phyloP scores from a whole-genome alignment of 2,329 filamentous ascomycete genomes.

The Verticillium longisporum region DNA sequence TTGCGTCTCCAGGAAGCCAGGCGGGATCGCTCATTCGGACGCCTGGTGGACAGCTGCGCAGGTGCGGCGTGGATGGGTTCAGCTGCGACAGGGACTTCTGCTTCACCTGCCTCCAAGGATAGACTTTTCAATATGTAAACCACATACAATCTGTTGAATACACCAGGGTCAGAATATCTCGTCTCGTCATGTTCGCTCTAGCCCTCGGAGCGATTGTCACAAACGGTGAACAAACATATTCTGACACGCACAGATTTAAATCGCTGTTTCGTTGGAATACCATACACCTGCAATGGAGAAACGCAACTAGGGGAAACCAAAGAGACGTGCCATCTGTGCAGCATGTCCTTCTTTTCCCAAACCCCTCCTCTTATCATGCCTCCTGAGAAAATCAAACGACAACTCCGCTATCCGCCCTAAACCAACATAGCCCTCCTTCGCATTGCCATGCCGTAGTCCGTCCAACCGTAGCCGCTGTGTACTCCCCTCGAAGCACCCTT shows the following conservation, averaged over 20 bases:
- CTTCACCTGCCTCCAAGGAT: constrained; percentile 43
- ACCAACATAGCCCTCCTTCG: background rate
- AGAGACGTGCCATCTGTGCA: background rate
- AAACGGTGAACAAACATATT: background rate
- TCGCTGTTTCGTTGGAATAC: background rate
- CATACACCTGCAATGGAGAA: background rate
- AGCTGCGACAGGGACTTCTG: constrained; percentile 52
- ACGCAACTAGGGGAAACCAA: background rate
- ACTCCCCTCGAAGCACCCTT: background rate
- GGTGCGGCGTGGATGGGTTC: constrained; percentile 50
- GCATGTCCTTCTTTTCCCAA: background rate
- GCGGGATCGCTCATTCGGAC: constrained; percentile 28
- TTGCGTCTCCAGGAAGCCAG: constrained; percentile 11
- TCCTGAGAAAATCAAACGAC: background rate
- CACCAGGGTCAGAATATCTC: no score
- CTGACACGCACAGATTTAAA: background rate
- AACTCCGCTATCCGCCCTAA: background rate
- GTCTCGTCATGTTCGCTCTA: background rate
- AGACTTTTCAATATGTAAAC: background rate
- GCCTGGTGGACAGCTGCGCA: constrained; percentile 40
- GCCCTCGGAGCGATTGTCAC: background rate
- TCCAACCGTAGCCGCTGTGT: background rate
- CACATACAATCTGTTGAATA: no score
- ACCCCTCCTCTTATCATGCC: background rate
- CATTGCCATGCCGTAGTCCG: background rate